Conservation (phyloP, 768 basidiomycete species). For the Xanthoconium purpureum region DNA sequence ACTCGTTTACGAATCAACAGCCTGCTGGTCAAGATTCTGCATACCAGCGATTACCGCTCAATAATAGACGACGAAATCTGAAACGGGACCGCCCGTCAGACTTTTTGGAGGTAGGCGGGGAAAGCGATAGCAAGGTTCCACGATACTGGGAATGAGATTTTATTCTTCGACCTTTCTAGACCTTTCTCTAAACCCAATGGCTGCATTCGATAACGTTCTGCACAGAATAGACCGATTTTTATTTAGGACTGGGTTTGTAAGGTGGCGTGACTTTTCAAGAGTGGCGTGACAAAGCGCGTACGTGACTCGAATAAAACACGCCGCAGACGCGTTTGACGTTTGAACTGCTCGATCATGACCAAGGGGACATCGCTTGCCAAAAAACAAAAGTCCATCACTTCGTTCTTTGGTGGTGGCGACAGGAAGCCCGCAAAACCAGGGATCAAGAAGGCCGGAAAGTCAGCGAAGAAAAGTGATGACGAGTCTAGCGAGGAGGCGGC, state of each 20-base stretch:
- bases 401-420: slow-evolving; percentile 47
- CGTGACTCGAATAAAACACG: slow-evolving; percentile 25
- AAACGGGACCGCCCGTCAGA: slow-evolving; percentile 84
- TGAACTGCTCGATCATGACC: slow-evolving; percentile 39
- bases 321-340: slow-evolving; percentile 11
- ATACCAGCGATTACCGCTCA: slow-evolving; percentile 82
- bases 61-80: slow-evolving; percentile 71
- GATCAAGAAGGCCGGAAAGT: slow-evolving; percentile 29
- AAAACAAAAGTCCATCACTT: slow-evolving; percentile 51
- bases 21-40: slow-evolving; percentile 72
- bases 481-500: slow-evolving; percentile 31
- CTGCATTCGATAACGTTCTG: not conserved
- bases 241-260: not conserved
- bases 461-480: slow-evolving; percentile 32
- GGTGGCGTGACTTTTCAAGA: slow-evolving; percentile 12
- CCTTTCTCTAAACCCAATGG: no score
- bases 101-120: slow-evolving; percentile 71
- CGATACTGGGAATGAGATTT: slow-evolving; percentile 70
- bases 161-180: not conserved
- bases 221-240: slow-evolving; percentile 9
- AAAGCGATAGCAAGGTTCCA: slow-evolving; percentile 60
- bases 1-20: slow-evolving; percentile 61
- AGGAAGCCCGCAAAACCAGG: slow-evolving; percentile 28
- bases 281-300: slow-evolving; percentile 20
- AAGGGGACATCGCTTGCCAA: slow-evolving; percentile 42